phyloP scores from a whole-genome alignment of 2,329 filamentous ascomycete genomes.

The Atkinsonella hypoxylon region DNA sequence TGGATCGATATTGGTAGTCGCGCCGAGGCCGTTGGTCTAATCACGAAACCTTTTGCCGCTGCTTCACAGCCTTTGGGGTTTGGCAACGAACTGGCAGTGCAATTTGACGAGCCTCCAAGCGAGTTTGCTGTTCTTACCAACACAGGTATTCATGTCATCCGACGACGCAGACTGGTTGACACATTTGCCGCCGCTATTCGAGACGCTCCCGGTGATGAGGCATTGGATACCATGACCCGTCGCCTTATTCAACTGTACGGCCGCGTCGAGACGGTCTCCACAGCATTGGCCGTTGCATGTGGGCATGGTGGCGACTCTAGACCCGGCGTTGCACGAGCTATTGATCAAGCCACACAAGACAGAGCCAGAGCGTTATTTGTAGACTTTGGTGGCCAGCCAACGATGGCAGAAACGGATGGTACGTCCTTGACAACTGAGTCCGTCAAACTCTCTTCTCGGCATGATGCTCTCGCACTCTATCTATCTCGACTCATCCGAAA shows the following conservation, averaged over 20 bases:
- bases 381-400: conserved; percentile 80
- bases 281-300: conserved; percentile 87
- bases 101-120: conserved; percentile 71
- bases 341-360: conserved; percentile 77
- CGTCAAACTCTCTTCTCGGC: conserved; percentile 76
- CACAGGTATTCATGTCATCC: conserved; percentile 76
- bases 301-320: conserved; percentile 71
- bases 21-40: conserved; percentile 67
- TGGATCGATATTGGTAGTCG: conserved; percentile 65
- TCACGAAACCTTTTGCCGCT: conserved; percentile 61
- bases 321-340: conserved; percentile 62
- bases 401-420: conserved; percentile 65
- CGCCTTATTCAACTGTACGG: conserved; percentile 81
- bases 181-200: conserved; percentile 78
- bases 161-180: conserved; percentile 75
- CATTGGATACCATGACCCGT: conserved; percentile 68
- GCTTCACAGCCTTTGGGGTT: conserved; percentile 62
- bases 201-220: conserved; percentile 62
- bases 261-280: conserved; percentile 76
- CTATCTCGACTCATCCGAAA: conserved; percentile 78
- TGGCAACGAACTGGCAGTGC: conserved; percentile 91
- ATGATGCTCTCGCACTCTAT: conserved; percentile 80
- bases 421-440: conserved; percentile 63
- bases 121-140: conserved; percentile 91
- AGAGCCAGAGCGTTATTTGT: conserved; percentile 80